Evolutionary conservation across 2,329 filamentous ascomycete species (phyloP), one percentile per base, ranked within the genome.

Genomic region (Aspergillus transmontanensis): DNA sequence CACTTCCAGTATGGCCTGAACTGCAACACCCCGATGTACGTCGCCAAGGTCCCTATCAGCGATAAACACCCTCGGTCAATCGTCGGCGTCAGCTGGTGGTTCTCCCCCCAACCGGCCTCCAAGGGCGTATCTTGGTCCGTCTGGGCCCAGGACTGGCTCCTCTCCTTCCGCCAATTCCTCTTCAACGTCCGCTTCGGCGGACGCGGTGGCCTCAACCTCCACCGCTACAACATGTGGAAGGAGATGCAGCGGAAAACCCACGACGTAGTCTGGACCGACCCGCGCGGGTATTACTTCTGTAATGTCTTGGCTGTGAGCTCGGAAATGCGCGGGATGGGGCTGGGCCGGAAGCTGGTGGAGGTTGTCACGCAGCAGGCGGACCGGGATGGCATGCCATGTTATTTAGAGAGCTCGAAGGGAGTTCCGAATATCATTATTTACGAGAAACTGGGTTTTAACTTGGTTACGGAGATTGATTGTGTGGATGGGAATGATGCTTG

Each of bases 151-250:
- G 80, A 79, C 61, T 92, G 89, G 87, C 79, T 82, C n/a, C 80
- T 93, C 16, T 92, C 87, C 79, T 75, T 87, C 59, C 82, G 84
- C 51, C 90, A 93, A 70, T 80, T 90, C 16, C 77, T 82, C 14
- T 90, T 89, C 84, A 92, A 92, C 69, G 71, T 90, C 16, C 84
- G 82, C 73, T 89, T 89, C 66, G 60, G 69, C 12, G 90, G 90
- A 0, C 85, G 89, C 1, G 90, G 90, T 14, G 90, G 90, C 0
- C 78, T 93, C 4, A 88, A 86, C 62, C 84, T 88, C 19, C 67
- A 83, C 77, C 85, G 90, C 6, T 92, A 92, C 73, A 89, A 86
- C 75, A 89, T 91, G 68, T 92, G 89, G 89, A 92, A 92, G 71
- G 81, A 81, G 5, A 82, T 85, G 6, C 90, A 93, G 74, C 82